Evolutionary conservation across 176 grass and related monocot genomes (phyloP).

Genomic region (Oryza meridionalis): DNA sequence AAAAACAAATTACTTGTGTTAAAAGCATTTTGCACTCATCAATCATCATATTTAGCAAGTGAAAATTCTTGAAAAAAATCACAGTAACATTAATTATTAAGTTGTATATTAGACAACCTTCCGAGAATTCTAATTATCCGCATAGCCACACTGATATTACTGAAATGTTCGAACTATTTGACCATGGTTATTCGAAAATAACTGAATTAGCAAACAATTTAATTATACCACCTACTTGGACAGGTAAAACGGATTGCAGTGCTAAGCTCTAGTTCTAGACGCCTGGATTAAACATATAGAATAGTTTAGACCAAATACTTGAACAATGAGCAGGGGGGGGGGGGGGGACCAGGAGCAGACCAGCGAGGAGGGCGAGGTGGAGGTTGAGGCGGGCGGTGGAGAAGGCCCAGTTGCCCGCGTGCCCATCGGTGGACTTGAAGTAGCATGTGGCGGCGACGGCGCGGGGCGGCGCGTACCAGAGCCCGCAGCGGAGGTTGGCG

Average conservation of each 20-base stretch:
- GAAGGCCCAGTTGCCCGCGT: conserved; percentile 89
- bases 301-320: not conserved
- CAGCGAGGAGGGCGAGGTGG: conserved; percentile 79
- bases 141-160: not conserved
- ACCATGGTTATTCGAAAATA: not conserved
- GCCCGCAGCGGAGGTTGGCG: conserved; percentile 91
- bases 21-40: not conserved
- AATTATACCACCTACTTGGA: not conserved
- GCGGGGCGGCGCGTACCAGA: conserved; percentile 73
- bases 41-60: not conserved
- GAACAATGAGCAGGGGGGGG: not conserved
- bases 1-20: not conserved
- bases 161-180: not conserved
- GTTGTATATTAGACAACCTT: not conserved
- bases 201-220: not conserved
- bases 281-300: not conserved
- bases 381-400: conserved; percentile 84
- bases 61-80: not conserved
- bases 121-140: not conserved
- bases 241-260: no score
- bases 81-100: no score
- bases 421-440: conserved; percentile 95
- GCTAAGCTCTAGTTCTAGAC: not conserved
- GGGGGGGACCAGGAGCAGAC: conserved; percentile 36
- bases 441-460: conserved; percentile 71